Conservation (phyloP, 2,329 filamentous ascomycete genomes). For the Zelopaecilomyces penicillatus region DNA sequence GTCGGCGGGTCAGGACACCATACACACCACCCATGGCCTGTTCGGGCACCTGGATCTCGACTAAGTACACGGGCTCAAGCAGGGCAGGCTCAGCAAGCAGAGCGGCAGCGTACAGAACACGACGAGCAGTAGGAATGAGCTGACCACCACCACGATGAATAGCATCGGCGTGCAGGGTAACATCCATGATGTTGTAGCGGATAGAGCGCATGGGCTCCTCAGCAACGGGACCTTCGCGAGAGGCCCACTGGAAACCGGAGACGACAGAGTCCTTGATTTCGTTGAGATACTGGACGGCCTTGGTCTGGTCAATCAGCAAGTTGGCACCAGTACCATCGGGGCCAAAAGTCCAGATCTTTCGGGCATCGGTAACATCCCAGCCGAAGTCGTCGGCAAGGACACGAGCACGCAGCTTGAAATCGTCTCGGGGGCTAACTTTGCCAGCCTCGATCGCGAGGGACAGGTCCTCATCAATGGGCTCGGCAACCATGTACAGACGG, state of each 20-base stretch:
- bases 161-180: slow-evolving; percentile 98
- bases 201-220: slow-evolving; percentile 97
- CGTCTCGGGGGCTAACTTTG: slow-evolving; percentile 90
- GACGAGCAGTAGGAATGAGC: slow-evolving; percentile 94
- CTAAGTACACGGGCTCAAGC: slow-evolving; percentile 95
- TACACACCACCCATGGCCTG: slow-evolving; percentile 99
- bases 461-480: slow-evolving; percentile 88
- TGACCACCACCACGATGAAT: slow-evolving; percentile 99
- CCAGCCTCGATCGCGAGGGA: slow-evolving; percentile 81
- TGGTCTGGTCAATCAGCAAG: slow-evolving; percentile 98
- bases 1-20: slow-evolving; percentile 91
- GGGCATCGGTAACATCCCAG: slow-evolving; percentile 99
- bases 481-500: slow-evolving; percentile 93
- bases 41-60: slow-evolving; percentile 99
- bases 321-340: slow-evolving; percentile 97
- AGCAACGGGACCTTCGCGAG: slow-evolving; percentile 90
- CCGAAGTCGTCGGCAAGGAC: slow-evolving; percentile 91
- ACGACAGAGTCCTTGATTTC: slow-evolving; percentile 99
- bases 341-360: slow-evolving; percentile 99
- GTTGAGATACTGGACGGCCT: slow-evolving; percentile 99
- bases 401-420: slow-evolving; percentile 98
- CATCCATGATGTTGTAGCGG: slow-evolving; percentile 99
- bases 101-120: slow-evolving; percentile 89
- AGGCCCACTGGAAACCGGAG: slow-evolving; percentile 99
- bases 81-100: slow-evolving; percentile 88